Evolutionary conservation across 257 asterid species (phyloP).

Genomic region (Prunella vulgaris): DNA sequence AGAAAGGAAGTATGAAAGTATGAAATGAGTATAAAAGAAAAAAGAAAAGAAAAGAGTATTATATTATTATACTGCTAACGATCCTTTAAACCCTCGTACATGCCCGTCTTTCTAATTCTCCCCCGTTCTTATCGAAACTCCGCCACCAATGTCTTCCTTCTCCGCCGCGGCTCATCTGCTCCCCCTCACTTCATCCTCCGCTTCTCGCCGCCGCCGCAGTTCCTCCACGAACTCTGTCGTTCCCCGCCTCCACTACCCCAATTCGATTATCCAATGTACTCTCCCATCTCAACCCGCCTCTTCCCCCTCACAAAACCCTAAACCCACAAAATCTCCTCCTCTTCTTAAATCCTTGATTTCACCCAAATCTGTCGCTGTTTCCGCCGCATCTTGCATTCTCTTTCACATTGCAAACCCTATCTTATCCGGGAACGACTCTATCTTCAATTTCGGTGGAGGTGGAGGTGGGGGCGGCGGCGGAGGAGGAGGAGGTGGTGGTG

Average conservation of each 20-base stretch:
- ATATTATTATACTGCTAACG: too few relatives aligned
- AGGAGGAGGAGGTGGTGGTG: conserved; percentile 43
- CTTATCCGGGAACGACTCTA: conserved; percentile 16
- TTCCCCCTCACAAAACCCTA: conserved; percentile 44
- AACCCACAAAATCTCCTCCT: conserved; percentile 34
- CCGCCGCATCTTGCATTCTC: conserved; percentile 60
- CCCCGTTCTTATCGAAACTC: conserved; percentile 27
- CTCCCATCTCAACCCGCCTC: conserved; percentile 27
- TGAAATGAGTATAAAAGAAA: too few relatives aligned
- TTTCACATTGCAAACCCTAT: conserved; percentile 40
- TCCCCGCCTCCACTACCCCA: conserved; percentile 18
- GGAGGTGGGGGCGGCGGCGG: conserved; percentile 21
- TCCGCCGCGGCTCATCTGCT: conserved; percentile 46
- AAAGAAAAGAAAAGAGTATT: too few relatives aligned
- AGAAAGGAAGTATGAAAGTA: too few relatives aligned
- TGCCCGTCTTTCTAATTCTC: not conserved
- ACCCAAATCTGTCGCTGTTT: conserved; percentile 39
- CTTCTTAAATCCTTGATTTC: conserved; percentile 24
- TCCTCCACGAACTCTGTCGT: conserved; percentile 19
- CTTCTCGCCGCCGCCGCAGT: conserved; percentile 28
- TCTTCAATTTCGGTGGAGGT: conserved; percentile 33
- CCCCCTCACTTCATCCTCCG: conserved; percentile 36
- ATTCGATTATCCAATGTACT: conserved; percentile 33
- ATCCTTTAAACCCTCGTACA: conserved; percentile 14
- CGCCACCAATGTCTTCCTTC: conserved; percentile 50